Conservation (phyloP, 164 flowering plant genomes). For the Tetrastigma voinierianum region DNA sequence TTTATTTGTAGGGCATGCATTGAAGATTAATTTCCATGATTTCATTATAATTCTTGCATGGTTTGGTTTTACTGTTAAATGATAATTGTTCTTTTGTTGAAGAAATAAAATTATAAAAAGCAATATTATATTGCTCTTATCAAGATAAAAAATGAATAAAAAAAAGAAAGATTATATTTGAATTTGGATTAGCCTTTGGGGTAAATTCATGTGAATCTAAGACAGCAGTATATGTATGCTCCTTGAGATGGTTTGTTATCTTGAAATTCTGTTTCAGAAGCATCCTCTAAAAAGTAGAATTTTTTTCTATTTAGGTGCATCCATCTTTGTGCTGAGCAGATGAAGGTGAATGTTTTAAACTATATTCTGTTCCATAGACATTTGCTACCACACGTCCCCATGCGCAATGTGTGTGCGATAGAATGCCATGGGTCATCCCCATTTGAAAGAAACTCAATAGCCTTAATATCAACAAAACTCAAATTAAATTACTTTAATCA, state of each 20-base stretch:
- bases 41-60: neutral
- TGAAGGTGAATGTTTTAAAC: conserved; percentile 71
- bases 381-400: conserved; percentile 61
- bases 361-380: conserved; percentile 70
- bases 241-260: neutral
- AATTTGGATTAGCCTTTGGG: too few relatives aligned
- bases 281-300: conserved; percentile 1
- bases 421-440: conserved; percentile 77
- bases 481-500: conserved; percentile 42
- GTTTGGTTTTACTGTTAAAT: neutral
- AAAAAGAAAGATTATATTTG: too few relatives aligned
- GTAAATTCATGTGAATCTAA: too few relatives aligned
- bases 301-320: conserved; percentile 61
- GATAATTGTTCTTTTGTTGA: neutral
- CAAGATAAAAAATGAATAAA: too few relatives aligned
- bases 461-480: conserved; percentile 60
- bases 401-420: conserved; percentile 72
- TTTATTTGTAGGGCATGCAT: neutral
- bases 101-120: neutral
- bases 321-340: conserved; percentile 79
- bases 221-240: neutral
- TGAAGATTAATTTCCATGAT: neutral
- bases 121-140: too few relatives aligned
- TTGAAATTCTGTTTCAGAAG: neutral
- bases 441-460: conserved; percentile 68